Base-by-base conservation (phyloP, 2,329 filamentous ascomycete species). In the Verticillium alfalfae region DNA sequence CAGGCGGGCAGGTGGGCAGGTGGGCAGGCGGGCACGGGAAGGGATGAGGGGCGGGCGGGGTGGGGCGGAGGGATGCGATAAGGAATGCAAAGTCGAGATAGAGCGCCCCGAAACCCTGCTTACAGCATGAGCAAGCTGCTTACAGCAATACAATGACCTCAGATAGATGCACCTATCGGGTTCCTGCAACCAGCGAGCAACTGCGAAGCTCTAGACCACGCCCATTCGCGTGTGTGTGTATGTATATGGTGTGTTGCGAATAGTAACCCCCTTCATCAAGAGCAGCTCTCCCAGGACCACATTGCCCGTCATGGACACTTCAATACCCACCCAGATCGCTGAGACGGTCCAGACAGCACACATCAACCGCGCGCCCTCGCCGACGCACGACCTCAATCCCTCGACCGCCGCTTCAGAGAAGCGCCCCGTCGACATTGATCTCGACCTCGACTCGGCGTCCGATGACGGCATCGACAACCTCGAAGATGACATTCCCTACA, bases 261-360 rank as follows among this genome's bases (percentile, higher is more conserved):
- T 4, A 31, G 4, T 5, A 31, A 22, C 12, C 45, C 22, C n/a
- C 45, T 34, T 39, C 22, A 34, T 36, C 38, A 31, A 22, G 8
- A 58, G 13, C 16, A 18, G 41, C 18, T 18, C 18, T 8, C 45
- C 8, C 39, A 16, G 2, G 6, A 45, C 8, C 39, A 39, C 38
- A 22, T 3, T 16, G n/a, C 45, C 37, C 56, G 58, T 59, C 60
- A 69, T 58, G 62, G 89, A 89, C 38, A 76, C 78, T 34, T 81
- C 84, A n/a, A 74, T 85, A 18, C 82, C 87, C 34, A 76, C 86
- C 31, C 86, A 95, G 72, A 77, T 94, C 62, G 90, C 91, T 56
- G 90, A 91, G 69, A 89, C 89, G 38, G 79, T 97, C 66, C 93
- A 97, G 75, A 88, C 90, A 16, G 90, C 88, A 38, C 90, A 90